phyloP scores from a whole-genome alignment of 2,329 filamentous ascomycete genomes.

The Colletotrichum theobromicola region DNA sequence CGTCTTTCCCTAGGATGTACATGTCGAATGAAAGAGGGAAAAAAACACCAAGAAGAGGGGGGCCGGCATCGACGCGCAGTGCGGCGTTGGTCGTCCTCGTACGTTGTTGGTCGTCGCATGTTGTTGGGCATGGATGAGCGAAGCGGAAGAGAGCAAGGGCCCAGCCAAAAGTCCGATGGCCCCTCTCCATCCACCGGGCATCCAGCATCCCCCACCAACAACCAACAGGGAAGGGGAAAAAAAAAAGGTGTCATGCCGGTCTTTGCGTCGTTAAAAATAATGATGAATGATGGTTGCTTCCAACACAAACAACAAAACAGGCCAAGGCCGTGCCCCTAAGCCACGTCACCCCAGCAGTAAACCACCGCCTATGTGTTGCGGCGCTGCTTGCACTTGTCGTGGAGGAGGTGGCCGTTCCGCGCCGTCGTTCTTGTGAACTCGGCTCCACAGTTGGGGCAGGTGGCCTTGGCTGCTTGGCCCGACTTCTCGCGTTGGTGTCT shows the following conservation, averaged over 20 bases:
- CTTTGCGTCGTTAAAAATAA: not conserved
- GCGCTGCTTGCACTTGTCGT: conserved; percentile 91
- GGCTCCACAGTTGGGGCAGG: conserved; percentile 88
- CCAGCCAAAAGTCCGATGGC: not conserved
- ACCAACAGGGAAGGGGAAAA: not conserved
- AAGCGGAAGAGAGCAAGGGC: not conserved
- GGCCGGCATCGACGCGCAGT: not conserved
- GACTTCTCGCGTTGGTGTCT: conserved; percentile 95
- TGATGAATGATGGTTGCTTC: not conserved
- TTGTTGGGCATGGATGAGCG: not conserved
- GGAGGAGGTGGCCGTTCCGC: conserved; percentile 81
- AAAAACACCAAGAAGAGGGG: not conserved
- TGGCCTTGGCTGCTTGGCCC: conserved; percentile 85
- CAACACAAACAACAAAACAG: not conserved
- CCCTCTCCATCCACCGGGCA: not conserved
- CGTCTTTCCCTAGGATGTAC: conserved; percentile 3
- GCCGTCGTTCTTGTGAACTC: conserved; percentile 91
- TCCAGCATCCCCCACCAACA: not conserved
- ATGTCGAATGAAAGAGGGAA: not conserved
- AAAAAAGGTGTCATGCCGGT: not conserved
- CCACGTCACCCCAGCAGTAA: not conserved
- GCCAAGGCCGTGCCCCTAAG: not conserved
- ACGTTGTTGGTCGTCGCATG: not conserved
- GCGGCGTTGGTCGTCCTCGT: not conserved
- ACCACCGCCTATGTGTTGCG: conserved; percentile 42